These are phyloP conservation scores for Durio zibethinus DNA, from an alignment of 345 rosid species.

Conservation along the genomic window DNA sequence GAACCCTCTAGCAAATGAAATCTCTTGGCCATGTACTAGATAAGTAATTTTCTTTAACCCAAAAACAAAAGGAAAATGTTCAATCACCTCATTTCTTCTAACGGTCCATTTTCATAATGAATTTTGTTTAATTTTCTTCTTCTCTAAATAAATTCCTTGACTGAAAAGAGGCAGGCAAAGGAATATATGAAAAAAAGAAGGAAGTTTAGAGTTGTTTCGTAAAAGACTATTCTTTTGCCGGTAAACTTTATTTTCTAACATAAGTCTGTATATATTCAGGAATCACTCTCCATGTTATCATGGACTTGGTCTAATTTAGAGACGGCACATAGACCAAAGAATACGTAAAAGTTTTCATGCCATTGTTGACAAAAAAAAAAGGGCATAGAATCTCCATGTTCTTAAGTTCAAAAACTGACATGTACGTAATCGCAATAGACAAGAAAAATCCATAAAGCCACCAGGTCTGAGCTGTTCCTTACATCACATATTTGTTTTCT, in stretches of 20 bases:
- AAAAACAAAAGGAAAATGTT: background rate
- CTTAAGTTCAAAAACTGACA: background rate
- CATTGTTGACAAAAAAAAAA: background rate
- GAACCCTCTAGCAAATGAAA: background rate
- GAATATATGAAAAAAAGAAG: background rate
- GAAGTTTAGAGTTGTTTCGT: background rate
- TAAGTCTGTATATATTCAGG: background rate
- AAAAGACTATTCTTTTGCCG: slow-evolving; percentile 23
- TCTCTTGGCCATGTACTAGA: slow-evolving; percentile 7
- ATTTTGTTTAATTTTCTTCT: background rate
- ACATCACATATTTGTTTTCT: slow-evolving; percentile 2
- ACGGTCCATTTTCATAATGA: background rate
- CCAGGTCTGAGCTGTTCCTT: background rate
- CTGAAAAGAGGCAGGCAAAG: background rate
- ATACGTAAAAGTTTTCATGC: background rate
- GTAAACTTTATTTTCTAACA: slow-evolving; percentile 16
- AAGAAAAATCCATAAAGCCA: background rate
- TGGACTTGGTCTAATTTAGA: slow-evolving; percentile 24
- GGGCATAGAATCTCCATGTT: background rate
- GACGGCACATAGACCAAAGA: slow-evolving; percentile 30
- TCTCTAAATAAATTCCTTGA: slow-evolving; percentile 6
- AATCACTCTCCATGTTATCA: background rate
- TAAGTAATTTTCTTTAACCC: background rate
- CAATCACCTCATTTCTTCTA: background rate
- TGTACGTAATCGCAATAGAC: background rate